Evolutionary conservation across 2,329 filamentous ascomycete genomes (phyloP).

Genomic region (Helicocarpus griseus): DNA sequence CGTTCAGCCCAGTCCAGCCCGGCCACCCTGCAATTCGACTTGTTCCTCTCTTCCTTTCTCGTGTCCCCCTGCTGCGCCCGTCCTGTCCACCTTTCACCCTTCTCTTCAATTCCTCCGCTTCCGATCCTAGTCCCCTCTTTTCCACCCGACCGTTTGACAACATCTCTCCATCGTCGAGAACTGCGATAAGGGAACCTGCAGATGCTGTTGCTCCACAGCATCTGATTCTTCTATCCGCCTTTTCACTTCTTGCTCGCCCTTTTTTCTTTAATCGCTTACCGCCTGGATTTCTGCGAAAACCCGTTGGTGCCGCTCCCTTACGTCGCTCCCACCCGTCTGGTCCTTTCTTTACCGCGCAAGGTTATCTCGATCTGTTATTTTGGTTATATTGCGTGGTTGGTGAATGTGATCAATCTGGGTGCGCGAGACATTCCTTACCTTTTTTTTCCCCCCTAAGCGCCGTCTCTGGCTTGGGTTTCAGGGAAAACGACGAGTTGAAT

Average conservation of each 20-base stretch:
- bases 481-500: background rate
- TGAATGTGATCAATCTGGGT: background rate
- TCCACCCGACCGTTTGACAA: background rate
- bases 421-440: background rate
- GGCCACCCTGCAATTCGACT: constrained; percentile 8
- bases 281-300: background rate
- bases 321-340: background rate
- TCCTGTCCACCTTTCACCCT: background rate
- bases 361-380: background rate
- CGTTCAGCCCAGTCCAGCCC: constrained; percentile 8
- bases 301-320: background rate
- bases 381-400: background rate
- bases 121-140: background rate
- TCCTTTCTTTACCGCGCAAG: background rate
- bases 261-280: too few relatives aligned
- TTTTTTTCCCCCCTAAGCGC: background rate
- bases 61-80: background rate
- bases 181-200: background rate
- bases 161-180: background rate
- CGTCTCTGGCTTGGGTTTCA: background rate
- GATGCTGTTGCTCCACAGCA: background rate
- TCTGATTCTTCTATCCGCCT: background rate
- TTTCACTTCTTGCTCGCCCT: background rate
- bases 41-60: too few relatives aligned
- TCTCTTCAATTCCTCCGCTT: background rate